Conservation (phyloP, 2,329 filamentous ascomycete genomes). For the Colletotrichum magnum region DNA sequence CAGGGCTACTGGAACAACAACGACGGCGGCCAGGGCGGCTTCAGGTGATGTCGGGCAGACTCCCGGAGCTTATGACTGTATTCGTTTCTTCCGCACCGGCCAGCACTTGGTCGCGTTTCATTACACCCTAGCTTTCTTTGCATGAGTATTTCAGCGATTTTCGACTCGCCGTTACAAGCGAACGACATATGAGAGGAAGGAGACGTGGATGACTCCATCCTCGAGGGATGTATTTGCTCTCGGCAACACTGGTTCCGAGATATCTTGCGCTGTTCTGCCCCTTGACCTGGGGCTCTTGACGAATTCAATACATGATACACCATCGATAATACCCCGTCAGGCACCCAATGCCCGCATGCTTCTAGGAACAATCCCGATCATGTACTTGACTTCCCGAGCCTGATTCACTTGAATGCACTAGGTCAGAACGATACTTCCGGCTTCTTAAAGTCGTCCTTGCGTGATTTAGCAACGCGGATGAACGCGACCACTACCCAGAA, state of each 20-base stretch:
- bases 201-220: background rate
- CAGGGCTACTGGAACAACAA: conserved; percentile 38
- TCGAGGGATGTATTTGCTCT: conserved; percentile 14
- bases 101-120: background rate
- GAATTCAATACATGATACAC: conserved; percentile 20
- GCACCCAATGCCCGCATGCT: background rate
- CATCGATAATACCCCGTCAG: background rate
- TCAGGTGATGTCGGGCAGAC: conserved; percentile 14
- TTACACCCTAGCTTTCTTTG: background rate
- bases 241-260: conserved; percentile 24
- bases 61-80: background rate
- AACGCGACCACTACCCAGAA: background rate
- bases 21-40: conserved; percentile 34
- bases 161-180: background rate
- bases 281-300: conserved; percentile 4
- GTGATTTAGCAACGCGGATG: background rate
- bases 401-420: background rate
- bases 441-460: background rate
- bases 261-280: conserved; percentile 15
- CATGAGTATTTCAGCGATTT: conserved; percentile 31
- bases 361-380: too few species aligned
- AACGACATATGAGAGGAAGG: conserved; percentile 7
- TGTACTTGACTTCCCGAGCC: background rate
- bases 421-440: background rate
- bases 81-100: conserved; percentile 7